phyloP scores from a whole-genome alignment of 2,329 filamentous ascomycete genomes.

The Hymenoscyphus infarciens region DNA sequence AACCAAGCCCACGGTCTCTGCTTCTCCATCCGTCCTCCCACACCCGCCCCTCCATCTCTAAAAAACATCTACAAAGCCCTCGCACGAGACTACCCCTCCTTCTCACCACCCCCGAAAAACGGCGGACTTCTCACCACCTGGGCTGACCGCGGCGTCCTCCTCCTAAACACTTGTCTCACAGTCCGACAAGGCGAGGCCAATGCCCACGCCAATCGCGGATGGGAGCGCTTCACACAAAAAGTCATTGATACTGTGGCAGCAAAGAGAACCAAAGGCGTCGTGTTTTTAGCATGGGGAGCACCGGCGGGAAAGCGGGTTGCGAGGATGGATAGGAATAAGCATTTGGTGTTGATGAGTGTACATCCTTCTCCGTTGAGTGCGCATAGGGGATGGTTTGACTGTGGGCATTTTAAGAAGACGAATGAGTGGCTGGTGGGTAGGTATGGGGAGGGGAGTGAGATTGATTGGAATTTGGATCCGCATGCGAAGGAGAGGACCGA shows the following conservation, averaged over 20 bases:
- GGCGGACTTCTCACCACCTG: slow-evolving; percentile 85
- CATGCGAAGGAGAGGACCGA: neutral
- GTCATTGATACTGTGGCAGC: slow-evolving; percentile 84
- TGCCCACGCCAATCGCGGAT: slow-evolving; percentile 79
- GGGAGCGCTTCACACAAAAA: slow-evolving; percentile 90
- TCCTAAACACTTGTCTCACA: slow-evolving; percentile 93
- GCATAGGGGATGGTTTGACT: slow-evolving; percentile 75
- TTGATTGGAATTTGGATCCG: slow-evolving; percentile 68
- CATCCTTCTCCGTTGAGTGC: slow-evolving; percentile 95
- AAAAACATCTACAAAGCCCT: slow-evolving; percentile 91
- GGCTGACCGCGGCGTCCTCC: slow-evolving; percentile 87
- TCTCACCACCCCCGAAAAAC: slow-evolving; percentile 69
- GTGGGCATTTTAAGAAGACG: slow-evolving; percentile 74
- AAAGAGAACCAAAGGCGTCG: slow-evolving; percentile 74
- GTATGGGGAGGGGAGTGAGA: slow-evolving; percentile 75
- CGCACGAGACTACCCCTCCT: slow-evolving; percentile 81
- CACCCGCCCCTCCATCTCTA: slow-evolving; percentile 81
- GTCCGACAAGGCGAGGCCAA: slow-evolving; percentile 87
- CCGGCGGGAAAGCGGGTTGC: slow-evolving; percentile 77
- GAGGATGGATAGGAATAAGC: slow-evolving; percentile 67
- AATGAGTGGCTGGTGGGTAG: slow-evolving; percentile 79
- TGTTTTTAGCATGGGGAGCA: slow-evolving; percentile 91
- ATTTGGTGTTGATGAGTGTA: slow-evolving; percentile 80
- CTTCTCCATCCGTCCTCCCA: slow-evolving; percentile 91
- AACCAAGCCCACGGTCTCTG: slow-evolving; percentile 96